These are phyloP conservation scores for Moesziomyces sp. DNA, from an alignment of 1,284 basidiomycete species.

Conservation along the genomic window DNA sequence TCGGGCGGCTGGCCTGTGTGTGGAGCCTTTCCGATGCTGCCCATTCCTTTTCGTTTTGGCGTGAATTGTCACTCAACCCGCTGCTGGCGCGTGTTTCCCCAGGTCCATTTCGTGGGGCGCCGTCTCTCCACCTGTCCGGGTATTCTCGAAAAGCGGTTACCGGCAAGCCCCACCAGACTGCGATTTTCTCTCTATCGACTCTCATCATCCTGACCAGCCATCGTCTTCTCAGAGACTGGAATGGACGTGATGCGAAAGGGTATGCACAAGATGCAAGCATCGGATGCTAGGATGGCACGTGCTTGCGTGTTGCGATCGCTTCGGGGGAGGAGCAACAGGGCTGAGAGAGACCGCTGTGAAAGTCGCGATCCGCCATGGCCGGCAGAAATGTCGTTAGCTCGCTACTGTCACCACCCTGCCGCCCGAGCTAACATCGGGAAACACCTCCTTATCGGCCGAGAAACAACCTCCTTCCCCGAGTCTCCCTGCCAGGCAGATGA, in stretches of 20 bases:
- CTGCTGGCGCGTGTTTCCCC: not conserved
- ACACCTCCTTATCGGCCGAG: not conserved
- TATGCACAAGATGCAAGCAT: no score
- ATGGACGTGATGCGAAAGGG: no score
- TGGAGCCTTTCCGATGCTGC: not conserved
- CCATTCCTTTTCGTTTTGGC: not conserved
- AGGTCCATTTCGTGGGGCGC: not conserved
- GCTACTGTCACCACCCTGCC: not conserved
- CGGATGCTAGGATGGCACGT: not conserved
- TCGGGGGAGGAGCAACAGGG: not conserved
- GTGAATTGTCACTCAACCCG: not conserved
- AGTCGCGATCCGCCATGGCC: not conserved
- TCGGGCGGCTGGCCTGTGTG: not conserved
- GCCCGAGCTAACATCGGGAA: not conserved
- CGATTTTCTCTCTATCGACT: not conserved
- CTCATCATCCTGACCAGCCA: not conserved
- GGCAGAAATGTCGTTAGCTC: not conserved
- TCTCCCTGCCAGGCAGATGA: no score
- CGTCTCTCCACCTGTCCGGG: slow-evolving; percentile 13
- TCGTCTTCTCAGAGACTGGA: no score
- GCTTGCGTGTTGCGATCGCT: not conserved
- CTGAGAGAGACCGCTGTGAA: not conserved
- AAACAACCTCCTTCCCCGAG: not conserved
- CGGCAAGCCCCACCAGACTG: not conserved
- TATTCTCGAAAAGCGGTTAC: slow-evolving; percentile 3